Evolutionary conservation across 2,329 filamentous ascomycete genomes (phyloP), one percentile per base, ranked within the genome.

Genomic region (Ophiocordyceps sinensis): DNA sequence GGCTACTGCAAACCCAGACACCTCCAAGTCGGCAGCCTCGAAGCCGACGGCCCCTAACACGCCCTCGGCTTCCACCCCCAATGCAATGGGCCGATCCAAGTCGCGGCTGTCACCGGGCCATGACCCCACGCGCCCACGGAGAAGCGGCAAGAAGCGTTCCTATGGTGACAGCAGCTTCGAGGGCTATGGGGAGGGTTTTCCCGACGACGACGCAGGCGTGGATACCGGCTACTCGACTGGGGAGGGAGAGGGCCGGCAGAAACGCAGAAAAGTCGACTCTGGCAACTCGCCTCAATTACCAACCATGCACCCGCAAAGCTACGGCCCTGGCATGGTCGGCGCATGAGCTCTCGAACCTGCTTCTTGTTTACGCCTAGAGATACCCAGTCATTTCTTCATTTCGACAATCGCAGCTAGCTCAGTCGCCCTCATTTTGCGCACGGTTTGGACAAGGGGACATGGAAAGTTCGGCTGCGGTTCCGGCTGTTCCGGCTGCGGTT

Each of bases 121-220:
- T 28, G 69, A 74, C 42, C 59, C 63, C 11, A 58, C 65, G 32
- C 68, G 82, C 41, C 76, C 80, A 29, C 77, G 79, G 50, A 71
- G 83, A 38, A 66, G 69, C 42, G 70, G 75, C 46, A 85, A 82
- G 65, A 87, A 87, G 67, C 73, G 84, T 38, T 75, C 78, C 46
- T 88, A 87, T 54, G 77, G 79, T 32, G 83, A 88, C 47, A 73
- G 70, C 50, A 84, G 79, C 51, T 88, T 75, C 53, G 77, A 82
- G 51, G 82, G 83, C 35, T 87, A 87, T 52, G 73, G 75, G 36
- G 81, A 86, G 49, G 78, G 79, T 29, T 85, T 70, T 49, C 71
- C 71, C 10, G 82, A 86, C 46, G 80, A 85, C 47, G 81, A 82
- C 46, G 58, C 56, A 9, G 75, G 69, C 36, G 53, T 57, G 42